Evolutionary conservation across 2,329 filamentous ascomycete genomes (phyloP).

Genomic region (Alternaria sp.): DNA sequence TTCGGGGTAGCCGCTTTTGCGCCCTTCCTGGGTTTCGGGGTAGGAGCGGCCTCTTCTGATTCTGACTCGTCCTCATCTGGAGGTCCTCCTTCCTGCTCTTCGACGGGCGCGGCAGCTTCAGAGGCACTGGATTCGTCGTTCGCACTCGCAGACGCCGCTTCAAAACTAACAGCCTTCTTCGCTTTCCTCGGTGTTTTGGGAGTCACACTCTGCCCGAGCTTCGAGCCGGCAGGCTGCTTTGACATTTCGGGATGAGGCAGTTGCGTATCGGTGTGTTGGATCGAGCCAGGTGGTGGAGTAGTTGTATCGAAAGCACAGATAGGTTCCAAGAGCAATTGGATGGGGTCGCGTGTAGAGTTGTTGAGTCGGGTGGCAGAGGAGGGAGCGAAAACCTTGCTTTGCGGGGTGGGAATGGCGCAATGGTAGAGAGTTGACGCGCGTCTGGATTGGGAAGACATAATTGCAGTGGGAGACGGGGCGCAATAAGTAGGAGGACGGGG

Average conservation of each 20-base stretch:
- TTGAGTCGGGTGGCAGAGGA: not conserved
- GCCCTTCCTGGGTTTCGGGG: not conserved
- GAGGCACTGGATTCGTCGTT: not conserved
- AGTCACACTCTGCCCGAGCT: not conserved
- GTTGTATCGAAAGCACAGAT: not conserved
- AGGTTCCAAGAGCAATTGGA: not conserved
- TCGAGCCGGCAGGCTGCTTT: conserved; percentile 9
- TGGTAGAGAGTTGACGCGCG: not conserved
- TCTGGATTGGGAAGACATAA: not conserved
- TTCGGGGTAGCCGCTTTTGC: not conserved
- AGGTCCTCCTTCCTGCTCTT: not conserved
- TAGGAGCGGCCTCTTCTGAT: not conserved
- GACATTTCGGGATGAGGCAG: conserved; percentile 1
- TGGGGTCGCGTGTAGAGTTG: not conserved
- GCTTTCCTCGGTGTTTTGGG: conserved; percentile 12
- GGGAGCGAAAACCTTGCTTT: not conserved
- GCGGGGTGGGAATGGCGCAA: not conserved
- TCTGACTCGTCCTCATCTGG: not conserved
- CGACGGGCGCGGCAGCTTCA: not conserved
- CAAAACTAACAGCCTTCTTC: not conserved
- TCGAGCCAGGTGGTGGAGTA: not conserved
- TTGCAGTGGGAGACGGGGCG: not conserved
- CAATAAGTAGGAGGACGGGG: conserved; percentile 8
- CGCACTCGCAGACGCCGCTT: not conserved
- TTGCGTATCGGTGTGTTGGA: not conserved